A percentile compares a stretch with the other conserved stretches of the same genome.
phyloP scores from a whole-genome alignment of 768 basidiomycete genomes.

The Boletus huronensis region DNA sequence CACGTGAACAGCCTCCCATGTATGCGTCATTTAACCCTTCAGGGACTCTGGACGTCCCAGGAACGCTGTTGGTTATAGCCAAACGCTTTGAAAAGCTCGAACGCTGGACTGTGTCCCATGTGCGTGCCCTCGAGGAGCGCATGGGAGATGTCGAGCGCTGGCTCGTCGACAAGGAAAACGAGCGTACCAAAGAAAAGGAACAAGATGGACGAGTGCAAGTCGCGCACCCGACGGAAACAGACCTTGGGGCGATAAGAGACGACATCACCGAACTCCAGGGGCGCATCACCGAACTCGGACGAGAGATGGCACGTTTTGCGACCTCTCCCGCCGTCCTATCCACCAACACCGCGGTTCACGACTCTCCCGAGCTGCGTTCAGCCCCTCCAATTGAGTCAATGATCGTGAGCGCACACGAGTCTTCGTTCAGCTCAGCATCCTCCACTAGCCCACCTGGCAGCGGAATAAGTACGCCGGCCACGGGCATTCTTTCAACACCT shows the following conservation, averaged over 20 bases:
- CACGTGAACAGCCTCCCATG: constrained; percentile 57
- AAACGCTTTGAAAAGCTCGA: constrained; percentile 83
- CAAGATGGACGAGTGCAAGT: constrained; percentile 10
- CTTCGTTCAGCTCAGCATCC: constrained; percentile 20
- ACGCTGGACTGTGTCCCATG: constrained; percentile 86
- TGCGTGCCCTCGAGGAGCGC: constrained; percentile 83
- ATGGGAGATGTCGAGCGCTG: constrained; percentile 91
- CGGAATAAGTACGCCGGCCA: constrained; percentile 12
- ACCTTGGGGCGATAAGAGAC: constrained; percentile 57
- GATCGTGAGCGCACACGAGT: constrained; percentile 31
- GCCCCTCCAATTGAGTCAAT: constrained; percentile 49
- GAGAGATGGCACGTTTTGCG: constrained; percentile 74
- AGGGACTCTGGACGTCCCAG: constrained; percentile 71
- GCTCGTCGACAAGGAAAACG: constrained; percentile 81
- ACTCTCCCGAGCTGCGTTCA: constrained; percentile 43
- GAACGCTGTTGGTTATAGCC: constrained; percentile 70
- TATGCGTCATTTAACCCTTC: constrained; percentile 73
- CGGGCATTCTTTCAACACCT: constrained; percentile 24
- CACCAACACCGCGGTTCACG: constrained; percentile 44
- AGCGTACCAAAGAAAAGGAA: constrained; percentile 44
- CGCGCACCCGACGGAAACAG: constrained; percentile 27
- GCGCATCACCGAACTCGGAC: constrained; percentile 68
- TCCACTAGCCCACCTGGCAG: constrained; percentile 15
- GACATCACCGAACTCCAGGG: constrained; percentile 72
- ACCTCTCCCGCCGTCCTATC: constrained; percentile 45